Evolutionary conservation across 2,329 filamentous ascomycete genomes (phyloP), one percentile per base, ranked within the genome.

Genomic region (Alternaria atra): DNA sequence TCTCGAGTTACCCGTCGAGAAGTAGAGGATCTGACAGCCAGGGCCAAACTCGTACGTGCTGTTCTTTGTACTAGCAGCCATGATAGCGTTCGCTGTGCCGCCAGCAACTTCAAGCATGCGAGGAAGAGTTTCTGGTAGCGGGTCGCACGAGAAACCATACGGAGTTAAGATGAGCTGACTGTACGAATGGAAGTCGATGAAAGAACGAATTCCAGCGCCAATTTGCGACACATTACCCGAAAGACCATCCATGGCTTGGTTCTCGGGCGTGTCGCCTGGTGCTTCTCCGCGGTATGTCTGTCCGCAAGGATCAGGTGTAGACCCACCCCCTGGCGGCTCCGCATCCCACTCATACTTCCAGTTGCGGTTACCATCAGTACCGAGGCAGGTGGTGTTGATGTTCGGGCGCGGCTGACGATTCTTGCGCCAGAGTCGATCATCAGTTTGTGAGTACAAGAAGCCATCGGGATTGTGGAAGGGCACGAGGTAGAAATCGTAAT

Each of bases 181-280:
- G 73, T 88, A 90, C 1, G 84, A 83, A 77, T 90, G 88, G 75
- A 84, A 87, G 76, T 90, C 88, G 55, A 90, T 84, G 71, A 84
- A 90, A 0, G 89, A 81, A 67, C 86, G 85, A 40, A 90, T 80
- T 0, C 85, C 84, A 52, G 82, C 78, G 2, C 66, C 67, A 8
- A 70, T 69, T 1, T 76, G 73, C 1, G 66, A 44, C 13, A 87
- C 70, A 15, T 73, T 71, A 8, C 78, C 75, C 10, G 84, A 77
- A 40, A 83, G 81, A 3, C 75, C 73, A 8, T 81, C 80, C 5
- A 90, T 77, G 5, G 68, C 75, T 39, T 68, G 54, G 27, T 73
- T 76, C 55, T 77, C 75, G 1, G 74, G 74, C 1, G 74, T 70
- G 47, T 76, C 73, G 42, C 70, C 68, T 0, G 73, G 67, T 4